A percentile compares a stretch with the other conserved stretches of the same genome.
Conservation (phyloP, 2,329 filamentous ascomycete genomes). For the Beauveria rudraprayagi region DNA sequence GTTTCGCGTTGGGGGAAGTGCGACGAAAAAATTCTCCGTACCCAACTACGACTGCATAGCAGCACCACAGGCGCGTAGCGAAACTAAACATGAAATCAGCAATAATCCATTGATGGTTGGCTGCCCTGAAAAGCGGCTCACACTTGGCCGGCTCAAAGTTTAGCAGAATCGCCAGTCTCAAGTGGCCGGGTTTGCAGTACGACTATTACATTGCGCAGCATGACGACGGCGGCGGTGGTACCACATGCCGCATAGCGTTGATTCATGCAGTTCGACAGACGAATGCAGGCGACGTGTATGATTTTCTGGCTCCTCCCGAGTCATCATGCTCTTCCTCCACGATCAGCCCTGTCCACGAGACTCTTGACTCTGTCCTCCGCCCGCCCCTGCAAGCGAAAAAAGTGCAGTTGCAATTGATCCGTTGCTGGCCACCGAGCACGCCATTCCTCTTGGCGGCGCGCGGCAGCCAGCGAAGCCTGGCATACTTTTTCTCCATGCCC, state of each 20-base stretch:
- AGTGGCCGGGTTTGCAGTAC: not conserved
- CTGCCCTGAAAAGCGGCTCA: not conserved
- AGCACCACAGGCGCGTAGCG: not conserved
- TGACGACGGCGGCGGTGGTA: not conserved
- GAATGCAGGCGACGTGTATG: constrained; percentile 9
- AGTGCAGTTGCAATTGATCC: not conserved
- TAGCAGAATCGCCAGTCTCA: not conserved
- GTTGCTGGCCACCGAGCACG: constrained; percentile 1
- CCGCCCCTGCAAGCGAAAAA: not conserved
- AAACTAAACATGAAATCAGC: not conserved
- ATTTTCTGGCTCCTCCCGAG: constrained; percentile 1
- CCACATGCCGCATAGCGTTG: not conserved
- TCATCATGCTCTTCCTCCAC: not conserved
- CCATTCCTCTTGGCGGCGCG: constrained; percentile 3
- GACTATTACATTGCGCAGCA: not conserved
- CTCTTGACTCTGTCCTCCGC: not conserved
- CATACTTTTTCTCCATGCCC: not conserved
- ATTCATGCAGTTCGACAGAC: not conserved
- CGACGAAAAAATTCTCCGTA: not conserved
- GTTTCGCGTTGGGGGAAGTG: not conserved
- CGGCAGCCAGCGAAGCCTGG: not conserved
- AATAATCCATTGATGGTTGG: not conserved
- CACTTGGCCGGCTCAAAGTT: not conserved
- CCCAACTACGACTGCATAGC: not conserved
- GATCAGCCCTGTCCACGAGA: constrained; percentile 2